phyloP scores from a whole-genome alignment of 2,329 filamentous ascomycete species.

The Immersiporthe knoxdaviesiana region DNA sequence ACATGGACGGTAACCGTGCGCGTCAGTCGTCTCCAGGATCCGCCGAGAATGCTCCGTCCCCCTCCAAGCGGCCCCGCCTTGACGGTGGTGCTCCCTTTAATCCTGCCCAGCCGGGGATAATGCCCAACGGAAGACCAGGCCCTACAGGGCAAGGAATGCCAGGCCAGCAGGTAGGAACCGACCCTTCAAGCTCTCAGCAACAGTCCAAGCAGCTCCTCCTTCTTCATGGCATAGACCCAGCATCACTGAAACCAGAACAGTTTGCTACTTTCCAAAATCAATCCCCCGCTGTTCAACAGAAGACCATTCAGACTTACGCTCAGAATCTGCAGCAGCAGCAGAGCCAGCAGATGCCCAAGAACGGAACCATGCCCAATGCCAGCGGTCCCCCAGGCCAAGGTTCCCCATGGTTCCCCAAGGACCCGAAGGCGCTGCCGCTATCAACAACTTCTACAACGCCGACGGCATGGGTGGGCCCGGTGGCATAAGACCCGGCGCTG shows the following conservation, averaged over 20 bases:
- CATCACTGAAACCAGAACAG: conserved; percentile 73
- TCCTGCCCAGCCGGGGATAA: conserved; percentile 70
- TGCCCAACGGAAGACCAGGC: conserved; percentile 70
- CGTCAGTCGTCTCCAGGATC: conserved; percentile 81
- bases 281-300: conserved; percentile 68
- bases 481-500: conserved; percentile 58
- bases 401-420: conserved; percentile 79
- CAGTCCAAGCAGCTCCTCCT: conserved; percentile 60
- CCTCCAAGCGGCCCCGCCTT: conserved; percentile 85
- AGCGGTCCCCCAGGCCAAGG: conserved; percentile 74
- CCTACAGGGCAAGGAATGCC: conserved; percentile 67
- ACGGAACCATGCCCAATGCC: conserved; percentile 72
- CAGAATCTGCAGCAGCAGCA: conserved; percentile 83
- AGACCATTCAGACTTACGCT: conserved; percentile 86
- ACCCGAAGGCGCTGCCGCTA: conserved; percentile 62
- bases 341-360: conserved; percentile 77
- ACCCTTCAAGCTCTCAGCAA: conserved; percentile 49
- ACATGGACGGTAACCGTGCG: conserved; percentile 82
- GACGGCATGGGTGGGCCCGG: conserved; percentile 60
- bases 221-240: conserved; percentile 75
- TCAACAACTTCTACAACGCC: conserved; percentile 66
- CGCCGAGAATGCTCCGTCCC: conserved; percentile 87
- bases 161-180: conserved; percentile 66
- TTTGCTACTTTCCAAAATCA: conserved; percentile 66
- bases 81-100: conserved; percentile 75